Base-by-base conservation (phyloP, 495 filamentous ascomycete genomes). In the Neurospora sp. region DNA sequence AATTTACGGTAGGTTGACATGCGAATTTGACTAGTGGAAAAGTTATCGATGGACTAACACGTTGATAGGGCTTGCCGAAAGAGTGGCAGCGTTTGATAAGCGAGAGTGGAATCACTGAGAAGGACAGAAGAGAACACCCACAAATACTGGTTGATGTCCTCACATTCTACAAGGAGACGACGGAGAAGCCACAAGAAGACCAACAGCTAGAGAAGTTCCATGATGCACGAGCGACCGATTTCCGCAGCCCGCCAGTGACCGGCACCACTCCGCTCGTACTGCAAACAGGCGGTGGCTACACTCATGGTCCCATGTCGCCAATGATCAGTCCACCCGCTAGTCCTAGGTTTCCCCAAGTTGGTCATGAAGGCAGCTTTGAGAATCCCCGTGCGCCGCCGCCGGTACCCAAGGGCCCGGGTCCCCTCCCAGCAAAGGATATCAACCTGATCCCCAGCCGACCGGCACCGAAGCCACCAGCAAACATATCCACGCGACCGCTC, bases 41-140 rank as follows among this genome's bases (percentile, higher is more conserved):
- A 68, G 75, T 74, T 69, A 72, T 70, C 72, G 72, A 70, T 77
- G 44, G 74, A 72, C 79, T 83, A 75, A 83, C 74, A 73, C 69
- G 44, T 73, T 72, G 61, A 70, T 77, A 96, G 93, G 96, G 96
- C 74, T 85, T 99, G 41, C 96, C 96, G 2, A 97, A 96, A 81
- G 96, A 99, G 86, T 99, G 96, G 96, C 96, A 99, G 82, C 90
- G 92, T 48, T 87, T 97, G 78, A 88, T 99, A 75, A 92, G 96
- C 83, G 94, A 97, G 80, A 97, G 91, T 82, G 96, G 96, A 72
- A 98, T 99, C 76, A 92, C 95, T 5, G 93, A 97, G 83, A 94
- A 93, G 82, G 96, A 98, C 78, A 94, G 96, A 82, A 91, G 97
- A 81, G 91, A 96, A 81, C 93, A 99, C 78, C 96, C 96, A 1